phyloP scores from a whole-genome alignment of 371 early-diverging fungal genomes.

The Mortierella sp. region DNA sequence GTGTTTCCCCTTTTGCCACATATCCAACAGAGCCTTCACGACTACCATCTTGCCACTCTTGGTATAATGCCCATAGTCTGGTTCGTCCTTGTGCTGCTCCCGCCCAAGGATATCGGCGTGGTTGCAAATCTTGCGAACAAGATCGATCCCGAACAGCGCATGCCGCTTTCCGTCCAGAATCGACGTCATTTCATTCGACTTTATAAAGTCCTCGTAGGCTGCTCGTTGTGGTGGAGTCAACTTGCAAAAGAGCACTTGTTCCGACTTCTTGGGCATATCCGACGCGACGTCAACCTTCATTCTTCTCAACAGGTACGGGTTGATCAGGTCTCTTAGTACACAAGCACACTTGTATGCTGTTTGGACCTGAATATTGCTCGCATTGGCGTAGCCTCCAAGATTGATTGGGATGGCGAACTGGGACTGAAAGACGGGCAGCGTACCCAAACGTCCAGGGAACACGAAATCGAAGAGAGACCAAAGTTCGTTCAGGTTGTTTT shows the following conservation, averaged over 20 bases:
- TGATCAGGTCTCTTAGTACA: constrained; percentile 90
- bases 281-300: constrained; percentile 94
- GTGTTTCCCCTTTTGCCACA: constrained; percentile 90
- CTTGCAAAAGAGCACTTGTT: constrained; percentile 93
- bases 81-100: constrained; percentile 52
- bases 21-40: constrained; percentile 80
- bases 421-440: constrained; percentile 90
- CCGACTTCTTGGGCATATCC: constrained; percentile 92
- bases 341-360: constrained; percentile 94
- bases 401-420: constrained; percentile 94
- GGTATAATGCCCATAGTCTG: constrained; percentile 72
- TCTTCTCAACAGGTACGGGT: constrained; percentile 93
- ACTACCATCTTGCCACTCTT: constrained; percentile 92
- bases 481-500: constrained; percentile 96
- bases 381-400: constrained; percentile 93
- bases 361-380: constrained; percentile 87
- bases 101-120: constrained; percentile 88
- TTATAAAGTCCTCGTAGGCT: constrained; percentile 83
- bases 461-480: constrained; percentile 98
- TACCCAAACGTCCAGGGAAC: constrained; percentile 95
- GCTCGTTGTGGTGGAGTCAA: constrained; percentile 83
- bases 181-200: constrained; percentile 73
- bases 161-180: constrained; percentile 89
- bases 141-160: constrained; percentile 92
- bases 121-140: constrained; percentile 97